Evolutionary conservation across 768 basidiomycete species (phyloP).

Genomic region (Termitomyces sp.): DNA sequence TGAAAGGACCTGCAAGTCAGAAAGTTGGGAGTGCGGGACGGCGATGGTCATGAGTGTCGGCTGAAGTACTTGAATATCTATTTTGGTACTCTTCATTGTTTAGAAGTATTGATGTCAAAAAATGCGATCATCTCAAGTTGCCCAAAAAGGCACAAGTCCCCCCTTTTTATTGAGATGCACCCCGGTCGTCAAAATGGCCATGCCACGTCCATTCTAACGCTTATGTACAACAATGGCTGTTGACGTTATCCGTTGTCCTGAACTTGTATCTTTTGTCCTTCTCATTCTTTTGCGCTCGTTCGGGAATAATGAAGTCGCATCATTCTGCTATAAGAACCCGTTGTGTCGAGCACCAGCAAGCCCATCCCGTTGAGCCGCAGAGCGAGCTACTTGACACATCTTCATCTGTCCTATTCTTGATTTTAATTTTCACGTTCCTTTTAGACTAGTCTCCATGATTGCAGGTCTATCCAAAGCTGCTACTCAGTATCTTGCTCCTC

Average conservation of each 20-base stretch:
- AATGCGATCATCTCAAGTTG: background rate
- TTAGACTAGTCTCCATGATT: slow-evolving; percentile 44
- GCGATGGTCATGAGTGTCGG: background rate
- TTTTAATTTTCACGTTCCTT: background rate
- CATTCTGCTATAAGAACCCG: slow-evolving; percentile 2
- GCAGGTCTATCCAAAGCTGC: slow-evolving; percentile 62
- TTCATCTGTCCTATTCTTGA: slow-evolving; percentile 7
- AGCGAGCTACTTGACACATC: slow-evolving; percentile 19
- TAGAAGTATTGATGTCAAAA: slow-evolving; percentile 5
- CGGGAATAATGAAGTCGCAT: slow-evolving; percentile 4
- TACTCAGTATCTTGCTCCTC: slow-evolving; percentile 61
- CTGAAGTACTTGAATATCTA: background rate
- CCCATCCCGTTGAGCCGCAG: slow-evolving; percentile 17
- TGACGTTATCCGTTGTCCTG: background rate
- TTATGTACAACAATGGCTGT: slow-evolving; percentile 6
- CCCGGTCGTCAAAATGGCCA: background rate
- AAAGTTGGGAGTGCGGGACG: slow-evolving; percentile 6
- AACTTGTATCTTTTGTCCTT: background rate
- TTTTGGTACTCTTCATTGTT: slow-evolving; percentile 2
- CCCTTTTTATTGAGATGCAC: background rate
- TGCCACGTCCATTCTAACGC: slow-evolving; percentile 2
- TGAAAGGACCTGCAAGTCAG: slow-evolving; percentile 45
- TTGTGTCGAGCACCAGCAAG: background rate
- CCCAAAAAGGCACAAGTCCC: background rate
- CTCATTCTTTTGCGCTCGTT: background rate